These are phyloP conservation scores for Penicillium brevicompactum DNA, from an alignment of 2,329 filamentous ascomycete species.

Conservation along the genomic window DNA sequence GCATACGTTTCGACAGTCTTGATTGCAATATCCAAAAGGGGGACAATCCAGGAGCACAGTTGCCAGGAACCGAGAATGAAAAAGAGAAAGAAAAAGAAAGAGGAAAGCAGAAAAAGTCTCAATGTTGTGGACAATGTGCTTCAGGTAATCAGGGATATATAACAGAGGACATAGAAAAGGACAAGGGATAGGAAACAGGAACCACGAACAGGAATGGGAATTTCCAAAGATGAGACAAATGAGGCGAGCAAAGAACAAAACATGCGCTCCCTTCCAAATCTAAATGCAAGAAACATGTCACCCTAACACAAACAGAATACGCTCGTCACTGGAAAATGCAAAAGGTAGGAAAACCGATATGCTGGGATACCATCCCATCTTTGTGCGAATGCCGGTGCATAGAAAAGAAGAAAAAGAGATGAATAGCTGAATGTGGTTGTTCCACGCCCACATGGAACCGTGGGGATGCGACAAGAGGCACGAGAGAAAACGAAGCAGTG, in stretches of 20 bases:
- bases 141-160: constrained; percentile 32
- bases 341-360: constrained; percentile 24
- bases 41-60: not conserved
- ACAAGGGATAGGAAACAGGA: constrained; percentile 19
- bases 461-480: not conserved
- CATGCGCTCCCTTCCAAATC: constrained; percentile 27
- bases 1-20: not conserved
- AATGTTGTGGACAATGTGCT: constrained; percentile 22
- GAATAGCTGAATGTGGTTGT: not conserved
- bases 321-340: constrained; percentile 30
- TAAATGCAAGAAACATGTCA: constrained; percentile 28
- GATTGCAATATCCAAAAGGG: not conserved
- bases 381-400: constrained; percentile 6
- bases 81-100: not conserved
- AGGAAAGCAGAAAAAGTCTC: constrained; percentile 11
- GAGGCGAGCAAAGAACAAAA: constrained; percentile 19
- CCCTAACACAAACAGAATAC: constrained; percentile 19
- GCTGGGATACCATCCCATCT: constrained; percentile 12
- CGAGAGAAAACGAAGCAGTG: not conserved
- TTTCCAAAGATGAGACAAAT: constrained; percentile 8
- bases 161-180: constrained; percentile 21
- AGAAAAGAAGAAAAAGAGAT: constrained; percentile 4
- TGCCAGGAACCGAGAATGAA: not conserved
- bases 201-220: too few relatives aligned
- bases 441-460: constrained; percentile 1